Percentiles rank a stretch among this genome's conserved stretches.
phyloP scores from a whole-genome alignment of 2,329 filamentous ascomycete species.

The Dryadomyces quercivorus region DNA sequence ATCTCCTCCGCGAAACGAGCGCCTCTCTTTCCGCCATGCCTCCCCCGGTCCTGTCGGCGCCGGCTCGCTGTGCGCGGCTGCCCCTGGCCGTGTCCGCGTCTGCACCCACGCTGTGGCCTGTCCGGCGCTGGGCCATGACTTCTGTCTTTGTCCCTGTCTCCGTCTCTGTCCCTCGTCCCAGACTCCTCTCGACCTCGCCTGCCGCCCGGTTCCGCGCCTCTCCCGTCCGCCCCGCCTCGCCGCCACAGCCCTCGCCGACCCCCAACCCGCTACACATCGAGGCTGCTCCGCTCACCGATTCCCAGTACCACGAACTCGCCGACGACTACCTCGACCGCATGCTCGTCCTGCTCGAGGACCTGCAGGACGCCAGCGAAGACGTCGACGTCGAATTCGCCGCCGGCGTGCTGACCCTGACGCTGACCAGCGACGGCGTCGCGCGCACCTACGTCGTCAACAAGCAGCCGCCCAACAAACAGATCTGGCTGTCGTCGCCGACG shows the following conservation, averaged over 20 bases:
- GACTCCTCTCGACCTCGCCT: background rate
- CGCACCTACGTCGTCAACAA: conserved; percentile 96
- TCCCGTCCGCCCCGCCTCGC: background rate
- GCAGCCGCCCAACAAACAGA: conserved; percentile 93
- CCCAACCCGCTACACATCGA: conserved; percentile 14
- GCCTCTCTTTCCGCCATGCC: background rate
- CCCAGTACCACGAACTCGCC: conserved; percentile 65
- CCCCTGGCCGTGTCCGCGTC: background rate
- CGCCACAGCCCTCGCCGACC: background rate
- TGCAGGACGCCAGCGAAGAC: conserved; percentile 61
- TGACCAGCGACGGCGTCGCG: conserved; percentile 22
- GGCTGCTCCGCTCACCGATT: conserved; percentile 40
- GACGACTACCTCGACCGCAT: conserved; percentile 59
- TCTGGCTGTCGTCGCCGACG: conserved; percentile 88
- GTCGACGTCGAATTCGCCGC: conserved; percentile 75
- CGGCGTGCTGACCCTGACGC: conserved; percentile 11
- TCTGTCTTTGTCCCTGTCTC: too few relatives aligned
- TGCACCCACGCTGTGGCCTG: too few relatives aligned
- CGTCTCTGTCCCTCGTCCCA: too few relatives aligned
- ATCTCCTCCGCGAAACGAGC: background rate
- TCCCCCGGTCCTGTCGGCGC: background rate
- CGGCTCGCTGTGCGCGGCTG: background rate
- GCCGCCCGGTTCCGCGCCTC: background rate
- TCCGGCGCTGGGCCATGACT: too few relatives aligned
- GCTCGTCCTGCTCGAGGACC: conserved; percentile 51